Evolutionary conservation across 176 grass and related monocot species (phyloP).

Genomic region (Puccinellia tenuiflora): DNA sequence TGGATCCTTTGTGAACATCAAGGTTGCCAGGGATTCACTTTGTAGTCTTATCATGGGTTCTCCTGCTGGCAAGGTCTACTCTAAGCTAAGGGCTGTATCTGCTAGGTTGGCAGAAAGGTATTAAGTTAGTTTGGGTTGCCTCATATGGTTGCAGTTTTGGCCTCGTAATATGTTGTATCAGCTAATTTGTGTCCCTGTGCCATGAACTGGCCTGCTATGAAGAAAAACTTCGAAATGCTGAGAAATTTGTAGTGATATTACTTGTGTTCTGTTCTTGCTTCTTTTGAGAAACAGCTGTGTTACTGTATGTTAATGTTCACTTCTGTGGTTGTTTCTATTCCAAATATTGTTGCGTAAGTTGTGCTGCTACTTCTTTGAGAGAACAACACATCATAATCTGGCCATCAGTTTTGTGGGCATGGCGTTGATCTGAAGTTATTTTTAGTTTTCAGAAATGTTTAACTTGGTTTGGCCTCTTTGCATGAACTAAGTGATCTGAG

Average conservation of each 20-base stretch:
- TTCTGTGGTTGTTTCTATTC: not conserved
- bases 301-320: not conserved
- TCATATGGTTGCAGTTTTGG: conserved; percentile 17
- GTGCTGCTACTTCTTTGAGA: no score
- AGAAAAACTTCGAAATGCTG: not conserved
- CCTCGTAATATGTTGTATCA: not conserved
- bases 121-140: conserved; percentile 17
- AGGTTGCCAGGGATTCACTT: conserved; percentile 85
- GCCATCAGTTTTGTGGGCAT: not conserved
- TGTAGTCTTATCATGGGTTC: conserved; percentile 90
- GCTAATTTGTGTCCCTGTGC: not conserved
- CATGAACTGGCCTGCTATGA: not conserved
- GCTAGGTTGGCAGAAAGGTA: conserved; percentile 73
- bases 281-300: not conserved
- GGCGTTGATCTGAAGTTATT: not conserved
- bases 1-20: conserved; percentile 94
- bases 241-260: not conserved
- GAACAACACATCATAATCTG: not conserved
- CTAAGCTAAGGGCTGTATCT: conserved; percentile 79
- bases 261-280: not conserved
- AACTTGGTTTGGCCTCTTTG: not conserved
- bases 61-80: conserved; percentile 89
- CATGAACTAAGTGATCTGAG: not conserved
- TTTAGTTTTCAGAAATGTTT: not conserved
- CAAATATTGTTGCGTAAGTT: not conserved